These are phyloP conservation scores for Backusella psychrophila DNA, from an alignment of 192 early-diverging fungal species.

Conservation along the genomic window DNA sequence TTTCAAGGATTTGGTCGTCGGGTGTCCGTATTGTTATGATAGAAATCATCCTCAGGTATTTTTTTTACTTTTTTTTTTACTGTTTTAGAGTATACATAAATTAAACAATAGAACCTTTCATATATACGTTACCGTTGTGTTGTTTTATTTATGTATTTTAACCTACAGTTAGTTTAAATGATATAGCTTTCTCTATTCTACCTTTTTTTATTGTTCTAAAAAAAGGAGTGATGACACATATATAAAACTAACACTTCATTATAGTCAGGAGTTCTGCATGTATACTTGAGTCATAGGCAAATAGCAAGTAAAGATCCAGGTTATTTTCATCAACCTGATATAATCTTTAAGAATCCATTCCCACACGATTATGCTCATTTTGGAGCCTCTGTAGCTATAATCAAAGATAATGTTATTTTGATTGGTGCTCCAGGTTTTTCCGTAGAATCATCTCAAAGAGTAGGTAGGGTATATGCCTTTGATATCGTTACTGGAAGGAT, in stretches of 20 bases:
- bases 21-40: conserved; percentile 52
- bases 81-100: conserved; percentile 10
- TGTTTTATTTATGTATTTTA: not conserved
- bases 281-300: conserved; percentile 28
- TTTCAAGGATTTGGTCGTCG: conserved; percentile 62
- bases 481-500: conserved; percentile 1
- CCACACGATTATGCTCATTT: conserved; percentile 29
- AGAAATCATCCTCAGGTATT: conserved; percentile 1
- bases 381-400: conserved; percentile 13
- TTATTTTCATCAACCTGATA: not conserved
- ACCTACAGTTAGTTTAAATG: not conserved
- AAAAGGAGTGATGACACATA: not conserved
- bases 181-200: not conserved
- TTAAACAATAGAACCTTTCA: not conserved
- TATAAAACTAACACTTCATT: conserved; percentile 8
- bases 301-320: not conserved
- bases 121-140: not conserved
- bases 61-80: conserved; percentile 3
- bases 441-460: not conserved
- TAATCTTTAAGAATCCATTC: conserved; percentile 5
- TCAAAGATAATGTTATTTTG: conserved; percentile 4
- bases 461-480: conserved; percentile 38
- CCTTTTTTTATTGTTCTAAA: not conserved
- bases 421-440: conserved; percentile 36
- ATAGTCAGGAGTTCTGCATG: conserved; percentile 49